phyloP scores from a whole-genome alignment of 2,329 filamentous ascomycete genomes.

The Aspergillus sp. region DNA sequence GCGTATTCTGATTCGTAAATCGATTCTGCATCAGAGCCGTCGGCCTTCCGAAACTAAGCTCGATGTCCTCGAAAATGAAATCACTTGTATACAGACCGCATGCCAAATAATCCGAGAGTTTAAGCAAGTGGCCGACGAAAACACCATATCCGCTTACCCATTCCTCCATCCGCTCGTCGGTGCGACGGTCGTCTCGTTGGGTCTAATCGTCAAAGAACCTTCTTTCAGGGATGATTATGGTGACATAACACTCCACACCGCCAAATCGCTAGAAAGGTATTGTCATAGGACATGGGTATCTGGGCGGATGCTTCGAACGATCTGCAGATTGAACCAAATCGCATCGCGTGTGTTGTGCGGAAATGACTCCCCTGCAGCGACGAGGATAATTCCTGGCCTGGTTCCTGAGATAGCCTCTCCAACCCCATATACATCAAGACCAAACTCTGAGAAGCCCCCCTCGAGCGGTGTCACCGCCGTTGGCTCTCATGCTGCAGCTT shows the following conservation, averaged over 20 bases:
- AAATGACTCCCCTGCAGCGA: no score
- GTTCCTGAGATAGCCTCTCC: no score
- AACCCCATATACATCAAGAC: no score
- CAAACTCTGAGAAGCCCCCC: no score
- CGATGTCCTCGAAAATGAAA: slow-evolving; percentile 18
- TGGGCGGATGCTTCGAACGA: slow-evolving; percentile 16
- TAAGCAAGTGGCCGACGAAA: slow-evolving; percentile 17
- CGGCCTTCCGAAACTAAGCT: background rate
- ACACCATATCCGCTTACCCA: slow-evolving; percentile 21
- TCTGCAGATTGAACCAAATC: slow-evolving; percentile 19
- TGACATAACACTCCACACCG: slow-evolving; percentile 10
- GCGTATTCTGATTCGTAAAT: slow-evolving; percentile 19
- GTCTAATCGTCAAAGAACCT: slow-evolving; percentile 18
- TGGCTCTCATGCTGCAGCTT: no score
- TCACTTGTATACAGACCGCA: slow-evolving; percentile 20
- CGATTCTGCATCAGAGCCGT: slow-evolving; percentile 12
- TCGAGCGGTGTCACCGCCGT: no score
- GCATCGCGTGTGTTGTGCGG: background rate
- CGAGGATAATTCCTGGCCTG: no score
- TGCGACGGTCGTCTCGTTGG: slow-evolving; percentile 19
- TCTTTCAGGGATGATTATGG: slow-evolving; percentile 16
- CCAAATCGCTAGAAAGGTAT: slow-evolving; percentile 15
- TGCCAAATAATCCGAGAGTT: slow-evolving; percentile 18
- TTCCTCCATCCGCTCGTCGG: slow-evolving; percentile 21
- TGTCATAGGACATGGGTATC: slow-evolving; percentile 24